Base-by-base conservation (phyloP, 345 rosid genomes). In the Lagerstroemia speciosa region DNA sequence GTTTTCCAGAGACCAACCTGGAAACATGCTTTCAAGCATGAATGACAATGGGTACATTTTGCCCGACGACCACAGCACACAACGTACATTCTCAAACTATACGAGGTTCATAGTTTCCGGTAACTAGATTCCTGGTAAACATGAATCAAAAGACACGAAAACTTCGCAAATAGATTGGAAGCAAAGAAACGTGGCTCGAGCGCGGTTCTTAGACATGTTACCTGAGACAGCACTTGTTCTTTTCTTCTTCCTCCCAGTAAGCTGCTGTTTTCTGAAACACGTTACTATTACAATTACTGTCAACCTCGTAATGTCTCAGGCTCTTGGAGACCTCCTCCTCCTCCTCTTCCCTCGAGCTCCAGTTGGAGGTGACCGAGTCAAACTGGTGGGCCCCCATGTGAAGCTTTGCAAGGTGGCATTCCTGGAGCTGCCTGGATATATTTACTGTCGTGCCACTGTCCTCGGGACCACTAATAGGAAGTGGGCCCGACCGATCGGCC, bases 301-400 rank as follows among this genome's bases (percentile, higher is more conserved):
- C 43, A 6, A 37, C 66, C 38, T 63, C 66, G 43, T 33, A 63
- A n/a, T 67, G 98, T 69, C 98, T 83, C 64, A 90, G 79, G 73
- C 98, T 90, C 71, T 90, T 93, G 0, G 98, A 90, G 34, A 90
- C 69, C 62, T 93, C 96, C 67, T 92, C 89, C 33, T 92, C 98
- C 69, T 92, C 98, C 73, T 88, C 97, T 71, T 90, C 97, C 75
- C 89, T 88, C 3, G 98, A 87, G 87, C 89, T 93, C 98, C 98
- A 93, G 57, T 78, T 88, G 3, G 86, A 78, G 20, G 89, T 50
- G 27, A 88, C 76, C 0, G 97, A 83, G 73, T 87, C 86, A 52
- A 81, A 86, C 53, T 81, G 86, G 29, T 83, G 77, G 83, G 80
- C 61, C 61, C 61, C 61, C 14, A 55, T 24, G 68, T 90, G 79